Base-by-base conservation (phyloP, 192 early-diverging fungal genomes). In the Lobulomyces angularis region DNA sequence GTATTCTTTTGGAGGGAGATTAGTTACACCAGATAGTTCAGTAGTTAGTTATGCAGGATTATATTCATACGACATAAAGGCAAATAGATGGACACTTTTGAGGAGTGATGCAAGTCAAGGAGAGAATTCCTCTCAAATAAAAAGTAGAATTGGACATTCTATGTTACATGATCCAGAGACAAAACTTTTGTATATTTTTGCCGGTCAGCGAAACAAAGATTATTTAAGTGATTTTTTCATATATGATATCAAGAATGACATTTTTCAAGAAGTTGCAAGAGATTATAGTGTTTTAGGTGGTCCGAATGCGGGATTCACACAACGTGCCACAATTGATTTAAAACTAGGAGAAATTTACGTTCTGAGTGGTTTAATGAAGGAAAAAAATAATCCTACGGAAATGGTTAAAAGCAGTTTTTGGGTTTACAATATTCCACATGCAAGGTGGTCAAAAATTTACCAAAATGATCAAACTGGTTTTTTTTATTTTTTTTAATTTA, bases 1-100 rank as follows among this genome's bases (percentile, higher is more conserved):
- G 0, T 97, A 92, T 59, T 66, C 92, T 3, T 97, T 94, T 68
- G 93, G 93, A 33, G 93, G 93, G 41, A 62, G 83, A 26, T 72
- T 72, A 1, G 52, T 74, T 32, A n/a, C 8, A 23, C 65, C 65
- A 11, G 85, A 87, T 47, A 45, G 67, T 14, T 66, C 65, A 44
- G 67, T 79, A 35, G 80, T 72, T 21, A 64, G 70, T 7, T 92
- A 87, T 61, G 84, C 84, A 38, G 93, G 93, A 0, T 61, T 97
- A 17, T 97, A 88, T 50, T 55, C 80, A 7, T 97, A 87, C 51
- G 49, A 79, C 42, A 77, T 89, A 35, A 50, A 50, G 4, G 50
- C 53, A 1, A 74, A 83, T 27, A 35, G 41, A 14, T 97, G 93
- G 93, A 63, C 59, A 14, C 54, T 79, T 20, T 60, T 94, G 25